Conservation (phyloP, 768 basidiomycete genomes). For the Tylopilus rubrobrunneus region DNA sequence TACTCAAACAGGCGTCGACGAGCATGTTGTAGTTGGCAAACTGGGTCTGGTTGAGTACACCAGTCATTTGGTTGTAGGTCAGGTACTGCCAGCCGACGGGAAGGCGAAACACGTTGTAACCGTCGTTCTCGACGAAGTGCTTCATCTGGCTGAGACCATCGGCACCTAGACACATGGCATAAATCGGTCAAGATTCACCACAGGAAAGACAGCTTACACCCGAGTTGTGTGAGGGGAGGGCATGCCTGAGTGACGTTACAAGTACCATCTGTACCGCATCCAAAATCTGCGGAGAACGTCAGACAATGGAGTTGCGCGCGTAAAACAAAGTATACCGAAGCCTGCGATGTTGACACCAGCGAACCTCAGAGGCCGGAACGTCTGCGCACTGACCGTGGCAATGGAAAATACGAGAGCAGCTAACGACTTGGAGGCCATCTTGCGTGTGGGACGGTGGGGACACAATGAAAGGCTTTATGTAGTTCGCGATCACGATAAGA, state of each 20-base stretch:
- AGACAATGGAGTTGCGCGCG: neutral
- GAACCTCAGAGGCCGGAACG: neutral
- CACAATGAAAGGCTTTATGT: constrained; percentile 8
- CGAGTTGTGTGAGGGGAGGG: constrained; percentile 44
- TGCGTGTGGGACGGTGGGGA: neutral
- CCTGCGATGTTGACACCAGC: constrained; percentile 37
- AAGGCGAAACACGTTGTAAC: constrained; percentile 17
- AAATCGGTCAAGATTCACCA: neutral
- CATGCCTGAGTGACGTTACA: constrained; percentile 37
- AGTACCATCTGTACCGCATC: constrained; percentile 43
- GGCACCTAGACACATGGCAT: constrained; percentile 1
- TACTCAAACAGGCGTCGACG: too few relatives aligned
- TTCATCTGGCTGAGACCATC: constrained; percentile 47
- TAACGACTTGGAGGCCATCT: constrained; percentile 20
- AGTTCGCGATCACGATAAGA: neutral
- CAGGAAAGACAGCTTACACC: constrained; percentile 27
- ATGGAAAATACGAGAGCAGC: constrained; percentile 7
- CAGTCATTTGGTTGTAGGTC: too few relatives aligned
- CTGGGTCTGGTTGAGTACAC: too few relatives aligned
- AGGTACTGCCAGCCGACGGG: too few relatives aligned
- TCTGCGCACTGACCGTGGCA: constrained; percentile 14
- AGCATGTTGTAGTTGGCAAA: too few relatives aligned
- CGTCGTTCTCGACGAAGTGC: constrained; percentile 54
- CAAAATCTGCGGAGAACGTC: constrained; percentile 35
- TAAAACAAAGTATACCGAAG: constrained; percentile 30